Evolutionary conservation across 306 rosid genomes (phyloP), one percentile per base, ranked within the genome.

Genomic region (Malus orientalis): DNA sequence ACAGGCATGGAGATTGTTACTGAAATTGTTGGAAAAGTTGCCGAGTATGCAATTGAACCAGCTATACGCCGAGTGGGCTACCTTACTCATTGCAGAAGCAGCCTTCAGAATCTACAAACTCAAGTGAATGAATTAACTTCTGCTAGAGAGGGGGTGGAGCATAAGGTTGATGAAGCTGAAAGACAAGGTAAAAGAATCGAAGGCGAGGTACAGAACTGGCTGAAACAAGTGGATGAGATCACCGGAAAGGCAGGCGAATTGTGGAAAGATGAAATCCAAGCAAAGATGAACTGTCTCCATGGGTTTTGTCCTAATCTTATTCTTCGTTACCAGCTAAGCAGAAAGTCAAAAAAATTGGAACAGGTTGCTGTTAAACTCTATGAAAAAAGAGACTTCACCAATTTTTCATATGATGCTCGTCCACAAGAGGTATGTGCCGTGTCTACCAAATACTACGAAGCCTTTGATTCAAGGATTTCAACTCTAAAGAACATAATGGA

Each of bases 1-100:
- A 9, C 27, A 57, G 62, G 27, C 47, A 71, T 71, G 75, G 51
- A 71, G 33, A 53, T 20, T n/a, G 18, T 53, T 32, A 18, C 12
- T 11, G 42, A 0, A 40, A 12, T 74, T 53, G 63, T 12, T 29
- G 55, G 29, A 33, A 74, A 5, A 74, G 36, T 78, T 40, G 45
- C 18, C 2, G 74, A 70, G 11, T 80, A 66, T 8, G 33, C 70
- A 4, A 14, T 76, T 18, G 67, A 25, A 14, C 84, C 81, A 3
- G 11, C 73, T 68, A 51, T 18, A 51, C 66, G 77, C 11, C 80
- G 70, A 49, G 57, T 81, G 67, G 58, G 81, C 33, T 80, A 74
- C 67, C 9, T 77, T 1, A 5, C 70, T 8, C 19, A 60, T 38
- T 81, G 64, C 36, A 71, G 27, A 38, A 78, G 20, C 75, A 74